Percentiles rank a stretch among this genome's conserved stretches.
Conservation (phyloP, 768 basidiomycete genomes). For the Mycena alexandri region DNA sequence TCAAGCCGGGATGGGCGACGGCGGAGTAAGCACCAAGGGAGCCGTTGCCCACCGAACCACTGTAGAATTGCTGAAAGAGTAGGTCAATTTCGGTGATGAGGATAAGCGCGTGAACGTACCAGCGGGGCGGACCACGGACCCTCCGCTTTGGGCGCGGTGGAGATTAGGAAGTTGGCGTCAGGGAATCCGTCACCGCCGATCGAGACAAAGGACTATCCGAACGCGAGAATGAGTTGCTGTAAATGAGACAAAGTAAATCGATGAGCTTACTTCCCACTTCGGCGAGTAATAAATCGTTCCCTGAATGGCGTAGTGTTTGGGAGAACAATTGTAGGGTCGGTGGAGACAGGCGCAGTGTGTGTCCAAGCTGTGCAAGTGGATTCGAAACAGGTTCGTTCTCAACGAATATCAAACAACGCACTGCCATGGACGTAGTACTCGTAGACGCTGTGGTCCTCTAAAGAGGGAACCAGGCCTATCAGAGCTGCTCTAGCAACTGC, state of each 20-base stretch:
- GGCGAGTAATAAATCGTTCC: conserved; percentile 29
- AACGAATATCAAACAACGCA: neutral
- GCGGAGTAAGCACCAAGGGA: conserved; percentile 28
- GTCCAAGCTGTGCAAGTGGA: conserved; percentile 23
- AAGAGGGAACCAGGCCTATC: conserved; percentile 1
- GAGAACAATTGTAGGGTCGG: conserved; percentile 9
- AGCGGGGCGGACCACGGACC: conserved; percentile 25
- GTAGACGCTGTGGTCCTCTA: conserved; percentile 18
- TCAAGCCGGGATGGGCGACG: conserved; percentile 25
- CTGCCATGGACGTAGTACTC: conserved; percentile 35
- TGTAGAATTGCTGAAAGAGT: conserved; percentile 5
- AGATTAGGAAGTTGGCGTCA: conserved; percentile 32
- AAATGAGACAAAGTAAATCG: neutral
- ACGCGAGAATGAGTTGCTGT: neutral
- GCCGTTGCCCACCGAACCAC: conserved; percentile 27
- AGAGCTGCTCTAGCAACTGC: conserved; percentile 15
- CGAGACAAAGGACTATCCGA: conserved; percentile 24
- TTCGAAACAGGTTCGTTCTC: neutral
- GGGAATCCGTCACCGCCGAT: conserved; percentile 34
- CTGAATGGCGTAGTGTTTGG: conserved; percentile 20
- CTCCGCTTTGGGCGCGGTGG: conserved; percentile 28
- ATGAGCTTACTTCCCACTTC: conserved; percentile 16
- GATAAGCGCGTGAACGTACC: neutral
- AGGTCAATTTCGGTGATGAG: neutral
- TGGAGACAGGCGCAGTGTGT: conserved; percentile 7